These are phyloP conservation scores for Borealophlyctis nickersoniae DNA, from an alignment of 192 early-diverging fungal species.

Conservation along the genomic window DNA sequence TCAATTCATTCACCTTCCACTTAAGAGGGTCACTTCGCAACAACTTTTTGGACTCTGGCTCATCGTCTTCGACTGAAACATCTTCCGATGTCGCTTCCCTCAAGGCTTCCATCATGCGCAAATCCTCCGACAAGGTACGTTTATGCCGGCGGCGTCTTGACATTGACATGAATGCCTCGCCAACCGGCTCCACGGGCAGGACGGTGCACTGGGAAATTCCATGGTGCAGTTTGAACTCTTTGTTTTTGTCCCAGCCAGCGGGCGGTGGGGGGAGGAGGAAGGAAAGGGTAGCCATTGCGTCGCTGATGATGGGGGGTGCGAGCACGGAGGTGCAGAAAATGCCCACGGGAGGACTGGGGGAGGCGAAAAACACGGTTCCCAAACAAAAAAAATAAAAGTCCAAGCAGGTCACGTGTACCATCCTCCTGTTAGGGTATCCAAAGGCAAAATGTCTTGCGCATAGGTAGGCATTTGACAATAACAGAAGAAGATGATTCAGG, in stretches of 20 bases:
- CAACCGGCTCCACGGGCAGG: slow-evolving; percentile 47
- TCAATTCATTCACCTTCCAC: slow-evolving; percentile 70
- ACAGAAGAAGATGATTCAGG: too few relatives aligned
- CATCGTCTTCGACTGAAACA: slow-evolving; percentile 63
- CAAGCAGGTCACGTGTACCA: too few relatives aligned
- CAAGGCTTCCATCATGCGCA: slow-evolving; percentile 42
- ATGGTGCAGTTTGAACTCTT: slow-evolving; percentile 39
- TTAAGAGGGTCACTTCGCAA: slow-evolving; percentile 83
- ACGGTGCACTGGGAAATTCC: slow-evolving; percentile 25
- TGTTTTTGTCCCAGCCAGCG: slow-evolving; percentile 56
- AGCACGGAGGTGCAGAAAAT: too few relatives aligned
- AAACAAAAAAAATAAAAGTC: too few relatives aligned
- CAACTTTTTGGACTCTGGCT: slow-evolving; percentile 73
- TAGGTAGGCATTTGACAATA: too few relatives aligned
- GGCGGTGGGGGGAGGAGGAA: slow-evolving; percentile 74
- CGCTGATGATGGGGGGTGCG: too few relatives aligned
- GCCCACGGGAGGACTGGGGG: too few relatives aligned
- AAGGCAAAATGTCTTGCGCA: too few relatives aligned
- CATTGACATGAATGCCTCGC: slow-evolving; percentile 39
- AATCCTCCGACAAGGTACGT: slow-evolving; percentile 48
- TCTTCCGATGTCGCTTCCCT: slow-evolving; percentile 59
- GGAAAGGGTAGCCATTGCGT: neutral
- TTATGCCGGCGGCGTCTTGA: slow-evolving; percentile 42
- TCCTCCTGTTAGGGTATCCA: too few relatives aligned
- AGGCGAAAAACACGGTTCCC: too few relatives aligned